Percentiles rank a stretch among this genome's conserved stretches.
Conservation (phyloP, 441 rosid species). For the Gossypium trilobum region DNA sequence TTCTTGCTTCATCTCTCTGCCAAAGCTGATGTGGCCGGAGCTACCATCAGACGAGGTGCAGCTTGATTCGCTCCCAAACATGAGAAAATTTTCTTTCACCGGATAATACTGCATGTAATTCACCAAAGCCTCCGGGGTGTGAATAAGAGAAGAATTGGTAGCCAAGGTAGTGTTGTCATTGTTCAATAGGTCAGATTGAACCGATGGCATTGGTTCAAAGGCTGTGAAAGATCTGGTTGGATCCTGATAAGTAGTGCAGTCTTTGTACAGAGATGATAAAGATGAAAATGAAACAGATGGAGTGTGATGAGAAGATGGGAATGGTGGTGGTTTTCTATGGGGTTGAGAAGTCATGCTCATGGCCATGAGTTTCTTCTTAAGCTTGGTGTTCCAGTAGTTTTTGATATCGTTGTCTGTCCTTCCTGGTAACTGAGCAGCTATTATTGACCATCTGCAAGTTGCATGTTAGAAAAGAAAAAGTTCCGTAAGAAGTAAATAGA, state of each 20-base stretch:
- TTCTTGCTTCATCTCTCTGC: conserved; percentile 40
- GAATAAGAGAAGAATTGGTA: conserved; percentile 21
- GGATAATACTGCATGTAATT: conserved; percentile 28
- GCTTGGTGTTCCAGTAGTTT: conserved; percentile 61
- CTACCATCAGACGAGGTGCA: conserved; percentile 51
- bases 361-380: conserved; percentile 51
- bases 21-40: conserved; percentile 33
- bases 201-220: conserved; percentile 30
- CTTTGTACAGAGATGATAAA: conserved; percentile 29
- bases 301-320: conserved; percentile 28
- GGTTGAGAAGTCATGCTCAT: conserved; percentile 23
- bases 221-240: conserved; percentile 28
- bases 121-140: conserved; percentile 27
- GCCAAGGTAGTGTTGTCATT: conserved; percentile 1
- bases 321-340: conserved; percentile 32
- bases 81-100: conserved; percentile 31
- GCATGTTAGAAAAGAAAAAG: conserved; percentile 9
- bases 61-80: conserved; percentile 44
- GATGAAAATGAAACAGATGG: conserved; percentile 23
- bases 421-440: conserved; percentile 58
- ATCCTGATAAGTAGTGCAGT: conserved; percentile 22
- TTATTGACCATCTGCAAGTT: conserved; percentile 50
- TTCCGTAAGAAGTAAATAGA: conserved; percentile 6
- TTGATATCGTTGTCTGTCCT: conserved; percentile 57
- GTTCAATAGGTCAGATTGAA: conserved; percentile 21